phyloP scores from a whole-genome alignment of 305 asterid species.

The Nicotiana rustica region DNA sequence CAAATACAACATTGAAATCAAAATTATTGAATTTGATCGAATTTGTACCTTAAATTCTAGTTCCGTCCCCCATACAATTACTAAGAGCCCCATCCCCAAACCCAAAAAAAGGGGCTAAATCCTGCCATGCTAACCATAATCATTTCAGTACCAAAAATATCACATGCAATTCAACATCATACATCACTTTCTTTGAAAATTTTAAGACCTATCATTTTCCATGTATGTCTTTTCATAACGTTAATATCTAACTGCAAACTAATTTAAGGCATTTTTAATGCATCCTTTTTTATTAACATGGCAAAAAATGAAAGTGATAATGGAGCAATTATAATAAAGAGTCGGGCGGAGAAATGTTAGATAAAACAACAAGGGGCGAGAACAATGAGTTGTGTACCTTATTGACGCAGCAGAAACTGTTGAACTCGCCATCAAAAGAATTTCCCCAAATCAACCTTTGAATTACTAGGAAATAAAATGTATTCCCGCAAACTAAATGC shows the following conservation, averaged over 20 bases:
- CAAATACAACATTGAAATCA: no score
- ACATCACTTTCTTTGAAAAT: slow-evolving; percentile 2
- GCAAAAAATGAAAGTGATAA: not conserved
- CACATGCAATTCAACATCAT: slow-evolving; percentile 23
- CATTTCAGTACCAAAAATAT: not conserved
- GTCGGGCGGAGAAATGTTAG: not conserved
- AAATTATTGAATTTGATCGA: no score
- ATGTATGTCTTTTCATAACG: not conserved
- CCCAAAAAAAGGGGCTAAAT: no score
- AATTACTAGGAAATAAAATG: no score
- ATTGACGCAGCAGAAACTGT: no score
- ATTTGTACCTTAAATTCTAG: no score
- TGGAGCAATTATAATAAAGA: not conserved
- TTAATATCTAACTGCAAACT: not conserved
- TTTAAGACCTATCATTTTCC: not conserved
- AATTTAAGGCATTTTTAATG: not conserved
- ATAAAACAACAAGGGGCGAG: no score
- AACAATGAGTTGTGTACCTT: no score
- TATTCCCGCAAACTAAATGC: no score
- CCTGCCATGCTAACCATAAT: not conserved
- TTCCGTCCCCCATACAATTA: not conserved
- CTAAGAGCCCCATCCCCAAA: not conserved
- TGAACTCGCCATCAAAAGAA: no score
- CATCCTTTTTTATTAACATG: not conserved
- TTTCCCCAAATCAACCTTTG: no score